Evolutionary conservation across 129 eudicot species (phyloP), one percentile per base, ranked within the genome.

Genomic region (Centella asiatica): DNA sequence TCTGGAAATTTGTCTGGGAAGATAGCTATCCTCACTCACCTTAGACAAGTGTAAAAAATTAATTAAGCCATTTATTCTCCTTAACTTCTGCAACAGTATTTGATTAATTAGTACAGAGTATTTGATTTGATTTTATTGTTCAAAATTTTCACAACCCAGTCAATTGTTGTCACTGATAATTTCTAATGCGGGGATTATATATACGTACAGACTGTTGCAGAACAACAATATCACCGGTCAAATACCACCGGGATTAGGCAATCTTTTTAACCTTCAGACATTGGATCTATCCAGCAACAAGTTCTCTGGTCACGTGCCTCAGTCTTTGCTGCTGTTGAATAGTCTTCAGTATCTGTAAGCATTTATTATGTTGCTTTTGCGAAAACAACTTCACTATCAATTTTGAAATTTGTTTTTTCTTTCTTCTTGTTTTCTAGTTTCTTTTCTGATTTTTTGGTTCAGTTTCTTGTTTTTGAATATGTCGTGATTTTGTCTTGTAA

Each of bases 221-320:
- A 84, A 87, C 83, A 90, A 90, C 67, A 90, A 90, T 69, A 77
- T 90, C 52, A 71, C 94, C 22, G 95, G 94, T 50, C 71, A 84
- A 65, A 80, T 90, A 60, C 98, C 98, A 60, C 67, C 76, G 13
- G 87, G 74, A 25, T 20, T 90, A 22, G 95, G 95, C 42, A 78
- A 71, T 40, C 89, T 90, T 57, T 77, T 72, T 28, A 87, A 79
- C 65, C 83, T 90, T 10, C 84, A 86, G 48, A 87, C 95, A 25
- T 66, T 90, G 82, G 98, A 90, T 82, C 83, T 90, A 17, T 90
- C 98, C 44, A 90, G 73, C 62, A 90, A 90, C 77, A 77, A 76
- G 57, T 74, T 90, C 44, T 73, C 72, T 55, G 94, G 95, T 55
- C 83, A 73, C 50, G 71, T 90, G 58, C 98, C 98, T 25, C 89